These are phyloP conservation scores for Byssoonygena ceratinophila DNA, from an alignment of 2,329 filamentous ascomycete genomes.

Conservation along the genomic window DNA sequence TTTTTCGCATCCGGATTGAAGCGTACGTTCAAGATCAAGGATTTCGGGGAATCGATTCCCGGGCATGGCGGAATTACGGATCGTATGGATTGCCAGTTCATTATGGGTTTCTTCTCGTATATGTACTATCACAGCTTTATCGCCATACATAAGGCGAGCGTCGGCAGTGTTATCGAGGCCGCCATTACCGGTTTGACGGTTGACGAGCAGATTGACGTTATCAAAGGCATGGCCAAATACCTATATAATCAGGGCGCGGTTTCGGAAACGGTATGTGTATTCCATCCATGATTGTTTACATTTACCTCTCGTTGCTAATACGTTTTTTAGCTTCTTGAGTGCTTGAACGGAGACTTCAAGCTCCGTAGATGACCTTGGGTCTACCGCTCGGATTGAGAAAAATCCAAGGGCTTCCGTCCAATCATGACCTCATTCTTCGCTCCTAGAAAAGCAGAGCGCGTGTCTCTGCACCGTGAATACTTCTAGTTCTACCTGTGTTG, in stretches of 20 bases:
- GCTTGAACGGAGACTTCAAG: constrained; percentile 28
- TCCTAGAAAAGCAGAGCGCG: background rate
- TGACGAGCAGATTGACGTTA: constrained; percentile 79
- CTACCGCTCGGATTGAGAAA: background rate
- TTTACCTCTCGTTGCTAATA: constrained; percentile 15
- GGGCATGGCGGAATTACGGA: constrained; percentile 97
- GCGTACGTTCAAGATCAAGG: constrained; percentile 99
- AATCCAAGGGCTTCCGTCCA: constrained; percentile 16
- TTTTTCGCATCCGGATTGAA: constrained; percentile 98
- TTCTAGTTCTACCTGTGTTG: background rate
- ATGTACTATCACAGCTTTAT: constrained; percentile 99
- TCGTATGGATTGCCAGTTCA: constrained; percentile 99
- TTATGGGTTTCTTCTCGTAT: constrained; percentile 97
- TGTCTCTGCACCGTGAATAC: background rate
- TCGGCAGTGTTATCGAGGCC: constrained; percentile 79
- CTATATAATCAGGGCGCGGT: constrained; percentile 53
- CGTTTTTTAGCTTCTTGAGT: constrained; percentile 28
- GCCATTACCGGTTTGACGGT: constrained; percentile 79
- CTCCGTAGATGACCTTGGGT: constrained; percentile 19
- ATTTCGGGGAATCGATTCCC: constrained; percentile 96
- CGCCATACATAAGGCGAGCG: constrained; percentile 70
- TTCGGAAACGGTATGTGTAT: constrained; percentile 40
- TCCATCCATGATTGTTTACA: background rate
- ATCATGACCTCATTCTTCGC: background rate
- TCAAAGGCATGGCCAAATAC: constrained; percentile 52